Evolutionary conservation across 176 grass and related monocot species (phyloP), one percentile per base, ranked within the genome.

Genomic region (Avena atlantica): DNA sequence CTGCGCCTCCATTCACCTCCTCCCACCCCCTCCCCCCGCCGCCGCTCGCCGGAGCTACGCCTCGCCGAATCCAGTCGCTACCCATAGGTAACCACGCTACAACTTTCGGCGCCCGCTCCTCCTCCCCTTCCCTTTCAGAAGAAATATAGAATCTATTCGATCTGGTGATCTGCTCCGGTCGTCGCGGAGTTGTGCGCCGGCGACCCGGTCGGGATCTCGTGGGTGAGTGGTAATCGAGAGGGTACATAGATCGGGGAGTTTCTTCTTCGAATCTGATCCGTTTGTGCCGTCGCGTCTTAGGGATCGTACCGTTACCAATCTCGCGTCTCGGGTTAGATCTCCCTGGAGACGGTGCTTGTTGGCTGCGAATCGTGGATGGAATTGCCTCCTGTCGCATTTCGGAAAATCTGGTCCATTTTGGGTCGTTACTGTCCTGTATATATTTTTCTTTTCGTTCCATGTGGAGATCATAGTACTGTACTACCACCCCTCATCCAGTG

Each of bases 21-120:
- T 5, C 23, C 61, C 21, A 5, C 13, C 53, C 37, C 16, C 56
- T 13, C 72, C n/a, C 61, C 34, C 25, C 12, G 74, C 74, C 80
- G 85, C 80, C 89, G 89, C 73, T 87, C 89, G 89, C 79, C 84
- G 79, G 84, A 90, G 84, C 78, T 64, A 4, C 24, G 24, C 40
- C 69, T 49, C 21, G 82, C 70, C 24, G 83, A 50, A 48, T 36
- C 70, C 70, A n/a, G 19, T 12, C 56, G 70, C 69, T 16, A 34
- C 69, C 70, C 34, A 36, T n/a, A 36, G 86, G 86, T 88, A 82
- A 76, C 19, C 11, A 20, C 31, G 74, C 45, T 49, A 24, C 58
- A 2, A 14, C 3, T 60, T 71, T 25, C 23, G 0, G 48, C 7
- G 7, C 0, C 44, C 20, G 0, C 10, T 27, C 31, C 61, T 21